Evolutionary conservation across 371 early-diverging fungal genomes (phyloP).

Genomic region (Syncephalastrum contaminatum): DNA sequence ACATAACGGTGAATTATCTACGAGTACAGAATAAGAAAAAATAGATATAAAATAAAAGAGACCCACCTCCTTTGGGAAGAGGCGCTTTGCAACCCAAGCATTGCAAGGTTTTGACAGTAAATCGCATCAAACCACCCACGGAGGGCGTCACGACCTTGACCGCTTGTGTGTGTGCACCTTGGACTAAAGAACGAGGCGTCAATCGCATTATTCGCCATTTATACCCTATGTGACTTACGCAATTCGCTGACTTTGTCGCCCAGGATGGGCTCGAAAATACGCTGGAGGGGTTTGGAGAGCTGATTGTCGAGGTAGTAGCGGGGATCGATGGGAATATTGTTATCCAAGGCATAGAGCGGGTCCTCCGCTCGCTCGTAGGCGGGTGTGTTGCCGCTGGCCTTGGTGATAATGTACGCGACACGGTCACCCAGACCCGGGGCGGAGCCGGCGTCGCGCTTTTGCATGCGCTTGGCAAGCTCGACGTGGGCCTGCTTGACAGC

Average conservation of each 20-base stretch:
- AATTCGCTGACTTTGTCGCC: conserved; percentile 83
- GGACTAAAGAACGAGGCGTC: conserved; percentile 38
- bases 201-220: conserved; percentile 3
- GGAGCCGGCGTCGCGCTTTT: conserved; percentile 95
- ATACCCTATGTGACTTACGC: conserved; percentile 47
- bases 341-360: conserved; percentile 98
- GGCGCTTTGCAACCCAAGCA: conserved; percentile 97
- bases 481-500: conserved; percentile 97
- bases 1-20: conserved; percentile 75
- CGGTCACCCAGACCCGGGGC: conserved; percentile 98
- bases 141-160: conserved; percentile 87
- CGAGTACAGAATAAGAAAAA: not conserved
- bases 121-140: conserved; percentile 91
- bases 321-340: conserved; percentile 99
- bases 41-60: not conserved
- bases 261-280: conserved; percentile 99
- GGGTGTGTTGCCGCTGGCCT: conserved; percentile 85
- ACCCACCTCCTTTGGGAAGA: conserved; percentile 71
- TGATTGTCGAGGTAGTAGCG: conserved; percentile 99
- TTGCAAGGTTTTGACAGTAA: conserved; percentile 86
- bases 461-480: conserved; percentile 97
- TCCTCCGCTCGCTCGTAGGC: conserved; percentile 99
- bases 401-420: conserved; percentile 99
- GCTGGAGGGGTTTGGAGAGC: conserved; percentile 92
- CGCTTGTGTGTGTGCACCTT: conserved; percentile 93